These are phyloP conservation scores for Radiomyces spectabilis DNA, from an alignment of 192 early-diverging fungal species.

Conservation along the genomic window DNA sequence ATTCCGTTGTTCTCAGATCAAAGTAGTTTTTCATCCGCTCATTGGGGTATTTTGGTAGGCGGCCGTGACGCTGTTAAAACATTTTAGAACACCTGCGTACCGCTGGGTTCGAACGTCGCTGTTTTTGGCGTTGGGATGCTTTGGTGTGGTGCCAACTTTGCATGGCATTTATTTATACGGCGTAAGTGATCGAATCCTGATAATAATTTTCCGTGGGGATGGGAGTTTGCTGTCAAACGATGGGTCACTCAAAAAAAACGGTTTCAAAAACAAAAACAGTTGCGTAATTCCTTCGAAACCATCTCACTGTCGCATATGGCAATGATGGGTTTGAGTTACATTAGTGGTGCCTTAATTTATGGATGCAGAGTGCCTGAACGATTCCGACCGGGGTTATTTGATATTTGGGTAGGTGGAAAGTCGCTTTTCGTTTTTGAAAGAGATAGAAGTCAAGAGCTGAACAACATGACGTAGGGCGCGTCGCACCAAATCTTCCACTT, in stretches of 20 bases:
- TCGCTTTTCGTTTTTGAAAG: background rate
- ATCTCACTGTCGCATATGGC: constrained; percentile 60
- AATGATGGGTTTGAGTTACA: constrained; percentile 70
- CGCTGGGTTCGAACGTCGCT: constrained; percentile 69
- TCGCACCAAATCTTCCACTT: constrained; percentile 92
- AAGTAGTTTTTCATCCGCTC: constrained; percentile 28
- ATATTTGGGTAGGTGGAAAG: constrained; percentile 52
- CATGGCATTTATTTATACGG: constrained; percentile 65
- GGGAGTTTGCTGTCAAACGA: too few species aligned
- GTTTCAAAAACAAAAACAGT: background rate
- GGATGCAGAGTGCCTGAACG: constrained; percentile 76
- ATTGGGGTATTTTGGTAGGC: constrained; percentile 25
- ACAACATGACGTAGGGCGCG: constrained; percentile 34
- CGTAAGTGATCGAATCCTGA: constrained; percentile 36
- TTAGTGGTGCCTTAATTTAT: constrained; percentile 81
- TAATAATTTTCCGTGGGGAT: too few species aligned
- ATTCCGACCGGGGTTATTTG: constrained; percentile 77
- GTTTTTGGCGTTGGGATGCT: constrained; percentile 77
- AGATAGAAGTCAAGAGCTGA: background rate
- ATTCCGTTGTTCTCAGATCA: too few species aligned
- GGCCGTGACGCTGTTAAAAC: constrained; percentile 43
- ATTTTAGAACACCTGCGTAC: constrained; percentile 68
- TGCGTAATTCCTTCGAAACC: constrained; percentile 21
- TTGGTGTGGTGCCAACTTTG: constrained; percentile 61
- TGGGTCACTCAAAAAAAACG: background rate